Base-by-base conservation (phyloP, 1,284 basidiomycete species). In the Tylopilus sp. region DNA sequence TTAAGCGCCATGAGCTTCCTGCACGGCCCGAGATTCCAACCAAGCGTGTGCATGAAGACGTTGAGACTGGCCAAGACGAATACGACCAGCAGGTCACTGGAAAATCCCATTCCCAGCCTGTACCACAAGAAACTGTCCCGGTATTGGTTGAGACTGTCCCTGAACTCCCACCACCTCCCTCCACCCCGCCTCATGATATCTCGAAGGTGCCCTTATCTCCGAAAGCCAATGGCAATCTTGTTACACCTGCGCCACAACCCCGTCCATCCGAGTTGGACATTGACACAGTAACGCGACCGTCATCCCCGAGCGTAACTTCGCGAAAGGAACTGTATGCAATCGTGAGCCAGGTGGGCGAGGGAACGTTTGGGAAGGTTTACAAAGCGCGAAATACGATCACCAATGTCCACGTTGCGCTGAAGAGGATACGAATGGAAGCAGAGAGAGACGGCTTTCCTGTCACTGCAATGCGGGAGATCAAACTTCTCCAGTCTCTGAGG, bases 331-430 rank as follows among this genome's bases (percentile, higher is more conserved):
- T 94, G 12, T 99, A 99, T 70, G 81, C 83, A 46, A 90, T 94
- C 49, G 77, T 99, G 33, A 88, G 82, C 46, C 94, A 98, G 65
- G 96, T 99, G 31, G 96, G 96, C 15, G 95, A 99, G 67, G 96
- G 96, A 2, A 99, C 96, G 2, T 99, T 99, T 66, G 96, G 96
- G 15, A 97, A 99, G 68, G 96, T 99, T 0, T 99, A 97, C 77
- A 99, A 99, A 70, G 96, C 96, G 1, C 81, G 83, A 46, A 94
- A 94, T 57, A 83, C 81, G 11, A 74, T 84, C 33, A 88, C 82
- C 14, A 86, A 84, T 20, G 69, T 78, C 3, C 75, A 88, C 52
- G 94, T 98, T 26, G 96, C 96, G 4, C 73, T 99, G 53, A 99
- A 99, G 74, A 83, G 94, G 54, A 99, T 99, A 66, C 82, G 94